Evolutionary conservation across 331 rosid species (phyloP), one percentile per base, ranked within the genome.

Genomic region (Rosa hybrid): DNA sequence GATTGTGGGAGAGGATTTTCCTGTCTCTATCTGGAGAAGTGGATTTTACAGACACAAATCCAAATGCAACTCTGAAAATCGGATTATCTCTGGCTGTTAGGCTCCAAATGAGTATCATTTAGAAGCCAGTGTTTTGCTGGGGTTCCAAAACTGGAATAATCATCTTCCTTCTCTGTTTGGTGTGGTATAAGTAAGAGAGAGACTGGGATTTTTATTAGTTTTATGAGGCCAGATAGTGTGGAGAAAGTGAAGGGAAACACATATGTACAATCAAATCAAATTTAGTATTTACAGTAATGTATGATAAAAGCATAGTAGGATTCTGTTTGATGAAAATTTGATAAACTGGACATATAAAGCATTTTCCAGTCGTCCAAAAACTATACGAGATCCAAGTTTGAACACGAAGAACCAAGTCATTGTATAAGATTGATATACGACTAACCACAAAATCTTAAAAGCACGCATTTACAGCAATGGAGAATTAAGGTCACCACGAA

Each of bases 11-110:
- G 68, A 85, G 77, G 71, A 68, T 84, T 20, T 88, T 78, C 73
- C 34, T 92, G 54, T 79, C 90, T 56, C 12, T 92, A 64, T 89
- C 88, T 70, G 92, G 95, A 69, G 94, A 92, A 73, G 67, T 90
- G 59, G 91, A 89, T 45, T 86, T 92, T 39, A 67, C 77, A 71
- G 84, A 64, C 71, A 0, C 70, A 51, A 67, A 39, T 30, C 67
- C 69, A 57, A 67, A 44, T 23, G 73, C 21, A 49, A 20, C 76
- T 82, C 91, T 93, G 3, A 85, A 81, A 77, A 7, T 92, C 81
- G 97, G 90, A 68, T 78, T 87, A 44, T 90, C 97, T 50, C 25
- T 92, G 78, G 93, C 91, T 77, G 81, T 90, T 21, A 79, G 25
- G 78, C 86, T 90, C 64, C 87, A 83, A 78, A 72, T 42, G 23